Percentiles rank a stretch among this genome's conserved stretches.
Conservation (phyloP, 1,284 basidiomycete species). For the Gomphus bonarii region DNA sequence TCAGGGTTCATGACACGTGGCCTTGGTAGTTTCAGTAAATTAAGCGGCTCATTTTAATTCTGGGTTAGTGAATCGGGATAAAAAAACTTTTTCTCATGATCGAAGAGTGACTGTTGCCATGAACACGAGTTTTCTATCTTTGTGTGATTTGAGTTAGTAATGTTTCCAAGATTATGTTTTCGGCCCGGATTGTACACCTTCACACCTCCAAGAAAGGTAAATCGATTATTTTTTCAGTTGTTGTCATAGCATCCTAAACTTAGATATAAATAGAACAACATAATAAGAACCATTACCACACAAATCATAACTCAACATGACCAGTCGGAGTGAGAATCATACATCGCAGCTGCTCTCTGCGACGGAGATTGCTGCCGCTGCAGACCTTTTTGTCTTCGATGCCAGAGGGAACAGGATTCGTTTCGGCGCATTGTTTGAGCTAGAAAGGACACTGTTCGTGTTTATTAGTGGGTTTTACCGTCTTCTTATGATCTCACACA, state of each 20-base stretch:
- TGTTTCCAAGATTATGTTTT: too few species aligned
- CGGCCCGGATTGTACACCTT: too few species aligned
- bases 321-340: not conserved
- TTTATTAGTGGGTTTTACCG: conserved; percentile 44
- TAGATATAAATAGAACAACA: not conserved
- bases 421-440: conserved; percentile 40
- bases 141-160: too few species aligned
- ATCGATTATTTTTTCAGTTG: not conserved
- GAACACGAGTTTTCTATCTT: too few species aligned
- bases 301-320: not conserved
- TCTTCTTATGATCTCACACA: conserved; percentile 1
- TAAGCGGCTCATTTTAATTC: too few species aligned
- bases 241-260: not conserved
- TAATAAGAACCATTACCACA: not conserved
- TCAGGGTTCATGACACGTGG: too few species aligned
- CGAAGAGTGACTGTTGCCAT: too few species aligned
- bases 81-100: too few species aligned
- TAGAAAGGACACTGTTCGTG: conserved; percentile 44
- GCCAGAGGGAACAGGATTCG: conserved; percentile 31
- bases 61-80: too few species aligned
- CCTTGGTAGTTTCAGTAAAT: too few species aligned
- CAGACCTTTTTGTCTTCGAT: conserved; percentile 32
- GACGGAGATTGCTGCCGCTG: conserved; percentile 25
- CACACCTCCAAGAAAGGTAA: not conserved
- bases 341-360: not conserved